A percentile compares a stretch with the other conserved stretches of the same genome.
Evolutionary conservation across 1,139 yeast species (phyloP).

Genomic region (Hansenula anomala): DNA sequence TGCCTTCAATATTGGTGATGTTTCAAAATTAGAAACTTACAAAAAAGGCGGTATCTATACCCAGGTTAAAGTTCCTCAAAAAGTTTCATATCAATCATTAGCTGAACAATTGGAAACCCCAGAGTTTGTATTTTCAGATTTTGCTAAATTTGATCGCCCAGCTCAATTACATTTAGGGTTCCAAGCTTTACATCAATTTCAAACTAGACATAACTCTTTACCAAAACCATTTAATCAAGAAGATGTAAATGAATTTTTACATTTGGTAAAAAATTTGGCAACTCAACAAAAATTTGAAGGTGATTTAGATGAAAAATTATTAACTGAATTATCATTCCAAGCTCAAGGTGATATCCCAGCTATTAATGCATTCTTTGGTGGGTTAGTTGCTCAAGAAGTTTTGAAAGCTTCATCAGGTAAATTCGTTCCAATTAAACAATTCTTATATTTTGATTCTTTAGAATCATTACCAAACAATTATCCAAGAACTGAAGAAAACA

Average conservation of each 20-base stretch:
- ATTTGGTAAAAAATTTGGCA: slow-evolving; percentile 56
- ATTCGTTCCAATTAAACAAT: slow-evolving; percentile 86
- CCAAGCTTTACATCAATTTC: slow-evolving; percentile 81
- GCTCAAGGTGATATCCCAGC: slow-evolving; percentile 93
- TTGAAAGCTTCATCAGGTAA: slow-evolving; percentile 93
- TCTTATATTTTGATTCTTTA: slow-evolving; percentile 87
- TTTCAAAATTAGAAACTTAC: slow-evolving; percentile 56
- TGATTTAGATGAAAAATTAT: slow-evolving; percentile 57
- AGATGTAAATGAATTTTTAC: slow-evolving; percentile 68
- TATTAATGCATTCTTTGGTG: slow-evolving; percentile 86
- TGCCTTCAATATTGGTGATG: slow-evolving; percentile 68
- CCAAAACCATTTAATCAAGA: slow-evolving; percentile 76
- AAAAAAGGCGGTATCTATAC: slow-evolving; percentile 84
- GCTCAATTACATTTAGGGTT: slow-evolving; percentile 87
- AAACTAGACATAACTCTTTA: slow-evolving; percentile 41
- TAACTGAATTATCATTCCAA: slow-evolving; percentile 74
- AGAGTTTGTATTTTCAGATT: slow-evolving; percentile 77
- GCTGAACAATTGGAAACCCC: slow-evolving; percentile 67
- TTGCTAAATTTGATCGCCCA: slow-evolving; percentile 91
- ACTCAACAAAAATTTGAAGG: slow-evolving; percentile 39
- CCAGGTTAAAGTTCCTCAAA: slow-evolving; percentile 82
- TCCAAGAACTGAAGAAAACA: slow-evolving; percentile 65
- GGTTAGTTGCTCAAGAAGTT: slow-evolving; percentile 94
- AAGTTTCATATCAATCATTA: slow-evolving; percentile 59
- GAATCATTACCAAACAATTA: slow-evolving; percentile 65